Base-by-base conservation (phyloP, 2,329 filamentous ascomycete genomes). In the Talaromyces sp. region DNA sequence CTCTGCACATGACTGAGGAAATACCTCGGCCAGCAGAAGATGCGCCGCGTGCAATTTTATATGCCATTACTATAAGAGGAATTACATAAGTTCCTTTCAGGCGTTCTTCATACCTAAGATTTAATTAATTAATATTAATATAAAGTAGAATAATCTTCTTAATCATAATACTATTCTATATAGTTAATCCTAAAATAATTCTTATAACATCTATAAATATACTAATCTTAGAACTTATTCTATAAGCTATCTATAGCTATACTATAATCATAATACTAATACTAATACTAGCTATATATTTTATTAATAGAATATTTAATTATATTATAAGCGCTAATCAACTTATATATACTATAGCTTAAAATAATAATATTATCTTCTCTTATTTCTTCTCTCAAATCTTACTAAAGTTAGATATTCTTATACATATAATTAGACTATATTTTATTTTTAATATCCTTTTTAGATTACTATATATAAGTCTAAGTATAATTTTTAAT, bases 1-100 rank as follows among this genome's bases (percentile, higher is more conserved):
- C 40, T 18, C 54, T 57, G 8, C 54, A 57, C n/a, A 57, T 57
- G 54, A 57, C 54, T 8, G 54, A 57, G 35, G 54, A 57, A 21
- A 57, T 57, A 33, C 54, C 54, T 37, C 31, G 35, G 16, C 33
- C 54, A 57, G 31, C 54, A 14, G 35, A 57, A 21, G 54, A 57
- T 57, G 54, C 54, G 28, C 54, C 54, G 21, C 54, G 54, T 8
- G 54, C 54, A 1, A 57, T 57, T 28, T 12, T 57, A 18, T 57
- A 57, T 35, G 54, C 54, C 21, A 33, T 57, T 25, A 9, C 40
- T 21, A 18, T 44, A 9, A 18, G 40, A 21, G 40, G 40, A 21
- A 18, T 44, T 23, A 44, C 40, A 18, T 44, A 44, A 12, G 40
- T 40, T 18, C 12, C 12, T 5, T 39, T 3, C 35, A 14, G 14